phyloP scores from a whole-genome alignment of 805 yeast species.

The Starmerella tilneyi region DNA sequence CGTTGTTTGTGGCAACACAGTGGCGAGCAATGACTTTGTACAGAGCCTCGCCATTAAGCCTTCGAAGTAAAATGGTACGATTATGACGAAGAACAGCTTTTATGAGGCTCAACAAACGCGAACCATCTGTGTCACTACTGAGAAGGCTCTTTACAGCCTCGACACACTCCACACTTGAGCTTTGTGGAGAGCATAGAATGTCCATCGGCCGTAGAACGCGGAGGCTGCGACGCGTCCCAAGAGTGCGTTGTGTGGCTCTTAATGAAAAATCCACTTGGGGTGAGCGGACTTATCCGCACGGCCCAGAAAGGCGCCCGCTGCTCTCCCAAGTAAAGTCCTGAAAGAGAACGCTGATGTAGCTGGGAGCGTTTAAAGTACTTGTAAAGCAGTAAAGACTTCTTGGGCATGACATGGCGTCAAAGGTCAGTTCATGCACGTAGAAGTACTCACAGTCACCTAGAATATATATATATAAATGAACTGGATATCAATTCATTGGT shows the following conservation, averaged over 20 bases:
- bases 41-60: slow-evolving; percentile 13
- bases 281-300: too few species aligned
- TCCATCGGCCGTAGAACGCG: slow-evolving; percentile 4
- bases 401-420: too few species aligned
- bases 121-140: neutral
- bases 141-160: slow-evolving; percentile 3
- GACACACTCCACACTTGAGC: slow-evolving; percentile 7
- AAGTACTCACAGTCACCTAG: too few species aligned
- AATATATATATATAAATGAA: too few species aligned
- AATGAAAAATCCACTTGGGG: slow-evolving; percentile 3
- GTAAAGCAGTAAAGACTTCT: too few species aligned
- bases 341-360: too few species aligned
- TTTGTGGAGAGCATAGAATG: slow-evolving; percentile 1
- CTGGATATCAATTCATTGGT: too few species aligned
- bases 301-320: too few species aligned
- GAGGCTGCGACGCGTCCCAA: neutral
- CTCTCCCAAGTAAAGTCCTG: too few species aligned
- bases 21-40: slow-evolving; percentile 10
- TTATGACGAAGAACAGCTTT: neutral
- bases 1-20: neutral
- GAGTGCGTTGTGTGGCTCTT: slow-evolving; percentile 2
- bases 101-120: neutral
- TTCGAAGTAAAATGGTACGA: slow-evolving; percentile 4
- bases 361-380: too few species aligned
- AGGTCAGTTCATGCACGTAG: too few species aligned